Conservation (phyloP, 441 rosid species). For the Populus tomentosa region DNA sequence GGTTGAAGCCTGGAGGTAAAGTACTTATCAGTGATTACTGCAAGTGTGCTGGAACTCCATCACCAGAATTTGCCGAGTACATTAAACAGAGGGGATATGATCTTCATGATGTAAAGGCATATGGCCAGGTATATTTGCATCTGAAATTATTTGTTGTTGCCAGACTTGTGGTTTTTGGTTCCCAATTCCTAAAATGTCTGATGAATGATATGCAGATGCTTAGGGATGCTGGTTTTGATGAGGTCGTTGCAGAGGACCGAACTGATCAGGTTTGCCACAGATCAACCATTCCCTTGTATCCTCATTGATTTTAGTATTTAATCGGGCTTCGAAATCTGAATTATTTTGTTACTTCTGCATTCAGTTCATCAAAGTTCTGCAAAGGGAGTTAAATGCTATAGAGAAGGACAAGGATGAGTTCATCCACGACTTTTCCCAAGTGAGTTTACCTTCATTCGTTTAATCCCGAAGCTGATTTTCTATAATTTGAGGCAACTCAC, state of each 20-base stretch:
- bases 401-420: slow-evolving; percentile 73
- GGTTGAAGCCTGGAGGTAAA: slow-evolving; percentile 97
- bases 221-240: slow-evolving; percentile 67
- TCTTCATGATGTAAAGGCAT: slow-evolving; percentile 79
- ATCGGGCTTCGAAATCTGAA: not conserved
- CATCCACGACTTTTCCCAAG: slow-evolving; percentile 69
- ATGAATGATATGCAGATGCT: slow-evolving; percentile 58
- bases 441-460: slow-evolving; percentile 17
- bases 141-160: not conserved
- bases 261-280: slow-evolving; percentile 65
- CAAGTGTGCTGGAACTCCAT: slow-evolving; percentile 61
- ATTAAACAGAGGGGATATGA: slow-evolving; percentile 95
- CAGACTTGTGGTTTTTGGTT: not conserved
- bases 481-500: not conserved
- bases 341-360: slow-evolving; percentile 10
- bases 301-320: not conserved
- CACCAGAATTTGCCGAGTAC: slow-evolving; percentile 64
- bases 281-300: not conserved
- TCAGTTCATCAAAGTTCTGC: slow-evolving; percentile 75
- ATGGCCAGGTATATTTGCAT: slow-evolving; percentile 64
- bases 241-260: slow-evolving; percentile 77
- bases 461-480: not conserved
- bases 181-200: not conserved
- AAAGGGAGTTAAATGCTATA: slow-evolving; percentile 49
- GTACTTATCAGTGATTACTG: slow-evolving; percentile 96